Percentiles rank a stretch among this genome's conserved stretches.
Evolutionary conservation across 306 rosid species (phyloP).

Genomic region (Biancaea sappan): DNA sequence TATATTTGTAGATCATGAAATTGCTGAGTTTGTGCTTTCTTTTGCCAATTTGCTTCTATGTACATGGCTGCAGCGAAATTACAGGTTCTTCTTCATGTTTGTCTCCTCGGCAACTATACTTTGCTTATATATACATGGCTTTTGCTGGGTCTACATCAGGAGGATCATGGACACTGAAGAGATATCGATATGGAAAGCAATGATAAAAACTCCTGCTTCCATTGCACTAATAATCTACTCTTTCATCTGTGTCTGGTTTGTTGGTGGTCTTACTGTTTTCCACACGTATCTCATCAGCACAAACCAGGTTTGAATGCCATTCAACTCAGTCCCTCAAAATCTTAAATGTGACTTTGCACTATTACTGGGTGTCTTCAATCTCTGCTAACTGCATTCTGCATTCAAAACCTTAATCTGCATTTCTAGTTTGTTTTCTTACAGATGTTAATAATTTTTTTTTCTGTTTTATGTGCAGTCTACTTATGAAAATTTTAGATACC

Average conservation of each 20-base stretch:
- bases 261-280: conserved; percentile 68
- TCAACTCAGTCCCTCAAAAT: conserved; percentile 1
- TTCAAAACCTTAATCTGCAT: not conserved
- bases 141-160: conserved; percentile 74
- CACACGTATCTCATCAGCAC: conserved; percentile 77
- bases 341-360: not conserved
- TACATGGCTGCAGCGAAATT: conserved; percentile 64
- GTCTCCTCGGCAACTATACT: conserved; percentile 63
- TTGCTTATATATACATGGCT: conserved; percentile 66
- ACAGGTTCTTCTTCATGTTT: conserved; percentile 73
- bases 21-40: conserved; percentile 12
- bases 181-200: conserved; percentile 64
- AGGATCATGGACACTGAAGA: conserved; percentile 57
- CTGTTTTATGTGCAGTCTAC: conserved; percentile 61
- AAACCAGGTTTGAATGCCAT: conserved; percentile 58
- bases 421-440: conserved; percentile 20
- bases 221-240: conserved; percentile 57
- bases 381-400: not conserved
- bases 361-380: not conserved
- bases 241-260: conserved; percentile 68
- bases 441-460: conserved; percentile 1
- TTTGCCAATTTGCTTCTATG: conserved; percentile 18
- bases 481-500: conserved; percentile 75
- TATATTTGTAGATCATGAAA: conserved; percentile 18
- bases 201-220: conserved; percentile 75